Evolutionary conservation across 768 basidiomycete species (phyloP).

Genomic region (Russula olivacea): DNA sequence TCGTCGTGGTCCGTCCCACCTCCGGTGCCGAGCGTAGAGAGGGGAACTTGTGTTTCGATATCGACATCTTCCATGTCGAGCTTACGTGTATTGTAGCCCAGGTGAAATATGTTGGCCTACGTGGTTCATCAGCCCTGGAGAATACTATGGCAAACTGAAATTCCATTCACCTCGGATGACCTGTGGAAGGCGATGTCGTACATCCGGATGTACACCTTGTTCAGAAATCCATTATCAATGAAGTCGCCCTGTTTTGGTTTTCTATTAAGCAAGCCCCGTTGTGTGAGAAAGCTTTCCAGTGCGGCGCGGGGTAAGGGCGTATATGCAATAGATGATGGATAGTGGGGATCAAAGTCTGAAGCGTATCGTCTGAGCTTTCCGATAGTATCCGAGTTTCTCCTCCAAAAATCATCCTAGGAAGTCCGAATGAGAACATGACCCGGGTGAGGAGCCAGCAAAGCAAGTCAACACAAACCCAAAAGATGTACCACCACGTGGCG

Average conservation of each 20-base stretch:
- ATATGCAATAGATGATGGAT: constrained; percentile 66
- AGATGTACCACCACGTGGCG: constrained; percentile 72
- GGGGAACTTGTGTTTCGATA: constrained; percentile 41
- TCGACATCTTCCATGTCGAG: constrained; percentile 64
- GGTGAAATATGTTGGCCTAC: constrained; percentile 58
- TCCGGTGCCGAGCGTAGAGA: constrained; percentile 58
- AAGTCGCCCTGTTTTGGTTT: constrained; percentile 41
- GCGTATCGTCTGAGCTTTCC: constrained; percentile 42
- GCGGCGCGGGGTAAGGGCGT: constrained; percentile 57
- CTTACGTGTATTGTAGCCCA: constrained; percentile 45
- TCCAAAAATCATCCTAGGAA: constrained; percentile 66
- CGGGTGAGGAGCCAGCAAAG: no score
- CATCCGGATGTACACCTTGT: constrained; percentile 65
- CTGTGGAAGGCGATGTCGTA: constrained; percentile 63
- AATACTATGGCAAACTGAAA: not conserved
- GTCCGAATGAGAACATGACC: not conserved
- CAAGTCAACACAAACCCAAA: constrained; percentile 49
- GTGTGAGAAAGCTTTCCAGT: constrained; percentile 57
- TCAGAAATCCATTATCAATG: constrained; percentile 60
- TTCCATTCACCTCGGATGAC: constrained; percentile 39
- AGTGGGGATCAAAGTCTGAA: constrained; percentile 65
- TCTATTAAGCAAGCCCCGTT: constrained; percentile 52
- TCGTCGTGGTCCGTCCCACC: constrained; percentile 70
- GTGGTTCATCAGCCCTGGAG: constrained; percentile 10
- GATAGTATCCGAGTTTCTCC: constrained; percentile 59